phyloP scores from a whole-genome alignment of 306 rosid genomes.

The Lagenaria siceraria region DNA sequence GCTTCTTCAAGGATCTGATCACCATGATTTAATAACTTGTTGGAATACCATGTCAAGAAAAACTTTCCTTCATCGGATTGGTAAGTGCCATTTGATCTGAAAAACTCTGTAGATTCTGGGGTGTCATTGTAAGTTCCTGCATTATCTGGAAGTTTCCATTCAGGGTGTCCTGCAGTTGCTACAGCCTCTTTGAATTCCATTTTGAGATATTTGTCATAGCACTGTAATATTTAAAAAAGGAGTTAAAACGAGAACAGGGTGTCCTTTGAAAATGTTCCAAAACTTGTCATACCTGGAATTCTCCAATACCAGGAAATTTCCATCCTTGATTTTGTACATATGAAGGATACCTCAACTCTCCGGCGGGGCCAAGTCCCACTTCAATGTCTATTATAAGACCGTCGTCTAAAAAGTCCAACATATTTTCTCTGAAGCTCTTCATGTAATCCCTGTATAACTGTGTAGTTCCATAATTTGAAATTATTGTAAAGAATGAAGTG shows the following conservation, averaged over 20 bases:
- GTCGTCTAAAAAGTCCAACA: conserved; percentile 52
- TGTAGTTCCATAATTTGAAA: conserved; percentile 3
- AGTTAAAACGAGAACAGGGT: not conserved
- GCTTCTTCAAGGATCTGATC: conserved; percentile 82
- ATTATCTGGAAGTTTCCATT: conserved; percentile 70
- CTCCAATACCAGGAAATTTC: conserved; percentile 92
- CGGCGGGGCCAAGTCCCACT: conserved; percentile 91
- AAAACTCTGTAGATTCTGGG: conserved; percentile 66
- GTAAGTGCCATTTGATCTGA: conserved; percentile 58
- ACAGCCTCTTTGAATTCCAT: conserved; percentile 62
- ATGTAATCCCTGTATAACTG: conserved; percentile 67
- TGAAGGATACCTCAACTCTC: conserved; percentile 88
- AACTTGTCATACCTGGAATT: conserved; percentile 59
- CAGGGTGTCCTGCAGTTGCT: conserved; percentile 51
- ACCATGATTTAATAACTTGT: conserved; percentile 62
- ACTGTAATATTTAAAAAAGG: conserved; percentile 31
- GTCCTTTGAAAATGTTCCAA: not conserved
- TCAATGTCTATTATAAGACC: conserved; percentile 72
- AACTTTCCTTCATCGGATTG: conserved; percentile 50
- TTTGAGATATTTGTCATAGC: conserved; percentile 72
- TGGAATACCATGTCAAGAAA: conserved; percentile 87
- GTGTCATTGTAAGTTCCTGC: conserved; percentile 60
- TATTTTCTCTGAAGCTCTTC: conserved; percentile 70
- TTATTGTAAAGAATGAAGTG: not conserved
- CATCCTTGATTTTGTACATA: conserved; percentile 51